A percentile compares a stretch with the other conserved stretches of the same genome.
These are phyloP conservation scores for Pisolithus thermaeus DNA, from an alignment of 1,284 basidiomycete genomes.

Conservation along the genomic window DNA sequence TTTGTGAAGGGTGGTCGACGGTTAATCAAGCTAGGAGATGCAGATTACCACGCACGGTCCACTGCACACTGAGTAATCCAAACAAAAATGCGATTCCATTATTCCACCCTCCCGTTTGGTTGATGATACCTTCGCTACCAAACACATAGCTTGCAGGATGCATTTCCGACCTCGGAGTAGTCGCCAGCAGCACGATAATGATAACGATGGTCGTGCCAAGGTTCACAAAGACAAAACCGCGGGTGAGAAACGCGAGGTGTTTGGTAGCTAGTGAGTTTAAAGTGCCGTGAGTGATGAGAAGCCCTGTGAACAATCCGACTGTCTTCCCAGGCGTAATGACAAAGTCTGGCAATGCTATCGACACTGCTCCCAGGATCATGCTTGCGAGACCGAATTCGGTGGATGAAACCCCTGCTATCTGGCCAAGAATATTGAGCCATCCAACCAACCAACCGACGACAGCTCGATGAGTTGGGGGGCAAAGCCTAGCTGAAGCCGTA, in stretches of 20 bases:
- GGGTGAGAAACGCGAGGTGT: conserved; percentile 73
- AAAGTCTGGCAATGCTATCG: conserved; percentile 14
- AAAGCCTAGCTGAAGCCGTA: conserved; percentile 72
- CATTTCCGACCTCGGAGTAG: conserved; percentile 72
- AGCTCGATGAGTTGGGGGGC: conserved; percentile 60
- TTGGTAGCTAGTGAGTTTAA: conserved; percentile 81
- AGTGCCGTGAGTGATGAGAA: conserved; percentile 68
- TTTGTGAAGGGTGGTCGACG: conserved; percentile 21
- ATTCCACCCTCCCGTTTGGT: conserved; percentile 75
- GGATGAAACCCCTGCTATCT: conserved; percentile 77
- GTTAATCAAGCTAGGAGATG: conserved; percentile 1
- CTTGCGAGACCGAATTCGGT: conserved; percentile 85
- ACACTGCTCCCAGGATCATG: conserved; percentile 81
- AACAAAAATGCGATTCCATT: conserved; percentile 81
- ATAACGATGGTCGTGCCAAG: conserved; percentile 75
- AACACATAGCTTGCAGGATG: conserved; percentile 78
- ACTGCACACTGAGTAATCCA: conserved; percentile 84
- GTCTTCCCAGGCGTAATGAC: conserved; percentile 48
- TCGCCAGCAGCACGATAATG: conserved; percentile 80
- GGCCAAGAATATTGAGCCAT: conserved; percentile 83
- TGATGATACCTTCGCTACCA: conserved; percentile 56
- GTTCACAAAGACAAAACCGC: conserved; percentile 83
- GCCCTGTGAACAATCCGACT: conserved; percentile 68
- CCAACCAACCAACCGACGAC: conserved; percentile 73
- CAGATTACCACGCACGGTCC: conserved; percentile 57